Percentiles rank a stretch among this genome's conserved stretches.
These are phyloP conservation scores for Trametes villosa DNA, from an alignment of 768 basidiomycete species.

Conservation along the genomic window DNA sequence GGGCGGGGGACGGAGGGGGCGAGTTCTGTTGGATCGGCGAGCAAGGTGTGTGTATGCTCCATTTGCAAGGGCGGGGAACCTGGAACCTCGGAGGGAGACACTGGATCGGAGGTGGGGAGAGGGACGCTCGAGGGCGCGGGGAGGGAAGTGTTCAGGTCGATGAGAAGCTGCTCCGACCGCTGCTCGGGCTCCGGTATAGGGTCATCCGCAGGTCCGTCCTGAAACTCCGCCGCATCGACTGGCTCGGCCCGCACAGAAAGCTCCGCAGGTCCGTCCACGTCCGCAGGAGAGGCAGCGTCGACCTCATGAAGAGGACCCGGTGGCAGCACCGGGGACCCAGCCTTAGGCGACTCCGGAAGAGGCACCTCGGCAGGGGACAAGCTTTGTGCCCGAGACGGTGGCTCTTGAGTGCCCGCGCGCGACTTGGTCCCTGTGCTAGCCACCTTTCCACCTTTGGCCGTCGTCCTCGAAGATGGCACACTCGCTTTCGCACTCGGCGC, in stretches of 20 bases:
- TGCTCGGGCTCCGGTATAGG: not conserved
- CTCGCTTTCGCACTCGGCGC: not conserved
- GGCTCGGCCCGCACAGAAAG: too few relatives aligned
- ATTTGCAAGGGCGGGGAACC: too few relatives aligned
- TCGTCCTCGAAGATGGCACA: not conserved
- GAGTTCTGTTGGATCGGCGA: too few relatives aligned
- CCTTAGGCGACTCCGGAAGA: constrained; percentile 15
- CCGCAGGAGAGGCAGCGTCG: too few relatives aligned
- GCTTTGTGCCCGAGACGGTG: constrained; percentile 9
- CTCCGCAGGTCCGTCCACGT: too few relatives aligned
- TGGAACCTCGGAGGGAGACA: not conserved
- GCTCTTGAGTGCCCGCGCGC: constrained; percentile 9
- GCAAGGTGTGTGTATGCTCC: not conserved
- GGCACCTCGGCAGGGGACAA: constrained; percentile 17
- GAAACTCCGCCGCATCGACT: not conserved
- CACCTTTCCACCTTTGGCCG: not conserved
- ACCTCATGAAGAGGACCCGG: too few relatives aligned
- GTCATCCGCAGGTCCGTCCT: not conserved
- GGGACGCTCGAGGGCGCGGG: constrained; percentile 6
- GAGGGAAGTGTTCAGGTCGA: not conserved
- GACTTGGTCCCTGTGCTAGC: constrained; percentile 1
- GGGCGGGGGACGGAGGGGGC: not conserved
- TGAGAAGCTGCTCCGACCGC: not conserved
- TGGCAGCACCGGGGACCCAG: too few relatives aligned
- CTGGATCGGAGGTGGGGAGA: not conserved